Evolutionary conservation across 805 yeast genomes (phyloP), one percentile per base, ranked within the genome.

Genomic region (Hemisphaericaspora nanyangensis): DNA sequence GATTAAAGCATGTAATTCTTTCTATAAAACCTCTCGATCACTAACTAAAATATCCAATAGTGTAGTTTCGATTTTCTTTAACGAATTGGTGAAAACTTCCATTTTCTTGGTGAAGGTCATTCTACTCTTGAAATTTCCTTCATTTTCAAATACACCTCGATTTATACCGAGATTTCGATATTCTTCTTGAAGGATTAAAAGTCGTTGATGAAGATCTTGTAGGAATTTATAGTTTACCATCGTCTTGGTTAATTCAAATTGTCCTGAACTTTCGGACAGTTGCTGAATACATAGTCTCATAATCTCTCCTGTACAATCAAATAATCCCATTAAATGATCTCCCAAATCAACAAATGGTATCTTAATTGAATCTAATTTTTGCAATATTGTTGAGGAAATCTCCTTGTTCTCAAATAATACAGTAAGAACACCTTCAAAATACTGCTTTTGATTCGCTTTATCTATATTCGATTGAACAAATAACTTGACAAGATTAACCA

Each of bases 291-390:
- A 56, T 38, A 57, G 61, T 22, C 70, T 43, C 72, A 68, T 67
- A 11, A 68, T 52, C 38, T 68, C 73, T 1, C 73, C 73, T 0
- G 72, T 64, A 34, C 64, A 41, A 42, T 68, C 73, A 42, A 68
- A 54, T n/a, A 66, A 35, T 1, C 73, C 73, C 53, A 67, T 55
- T 20, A 66, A 47, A 43, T 58, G 67, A 45, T 68, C 72, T 11
- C 55, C 60, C 17, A 34, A 18, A 17, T 41, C 41, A 6, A 41
- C 28, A 19, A 41, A 41, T 2, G 20, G 32, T 22, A 40, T 30
- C 5, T 17, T 16, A 10, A 27, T 24, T 15, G 18, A 15, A 10
- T 46, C 31, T 46, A 50, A 5, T 26, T 24, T 11, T 30, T 36
- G 4, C 22, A 16, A 8, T 7, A 26, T 18, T 15, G n/a, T 15